phyloP scores from a whole-genome alignment of 306 rosid genomes.

The Notholithocarpus densiflorus region DNA sequence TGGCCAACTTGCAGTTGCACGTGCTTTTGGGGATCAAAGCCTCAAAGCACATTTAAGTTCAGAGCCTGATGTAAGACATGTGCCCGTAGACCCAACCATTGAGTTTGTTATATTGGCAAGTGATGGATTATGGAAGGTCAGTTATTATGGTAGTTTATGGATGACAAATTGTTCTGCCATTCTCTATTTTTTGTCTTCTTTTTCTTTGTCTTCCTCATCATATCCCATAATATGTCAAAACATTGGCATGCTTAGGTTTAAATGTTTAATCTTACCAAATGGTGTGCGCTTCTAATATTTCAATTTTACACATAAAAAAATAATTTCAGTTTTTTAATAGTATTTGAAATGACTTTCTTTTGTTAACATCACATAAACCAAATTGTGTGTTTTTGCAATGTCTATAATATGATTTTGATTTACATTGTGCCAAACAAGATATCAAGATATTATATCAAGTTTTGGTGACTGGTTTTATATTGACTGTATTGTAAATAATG shows the following conservation, averaged over 20 bases:
- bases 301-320: too few relatives aligned
- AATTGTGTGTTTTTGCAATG: too few relatives aligned
- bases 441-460: background rate
- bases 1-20: constrained; percentile 23
- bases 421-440: background rate
- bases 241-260: background rate
- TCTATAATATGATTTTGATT: background rate
- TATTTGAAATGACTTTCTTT: background rate
- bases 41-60: constrained; percentile 19
- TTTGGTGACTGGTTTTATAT: background rate
- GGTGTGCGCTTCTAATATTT: background rate
- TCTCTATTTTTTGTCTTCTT: background rate
- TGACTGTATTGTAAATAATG: background rate
- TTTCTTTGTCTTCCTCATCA: background rate
- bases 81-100: background rate
- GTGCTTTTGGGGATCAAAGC: constrained; percentile 23
- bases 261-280: background rate
- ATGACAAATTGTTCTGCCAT: background rate
- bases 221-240: background rate
- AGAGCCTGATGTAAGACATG: constrained; percentile 18
- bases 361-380: background rate
- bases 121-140: constrained; percentile 24
- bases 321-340: too few relatives aligned
- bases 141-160: background rate
- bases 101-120: constrained; percentile 16